Evolutionary conservation across 1,284 basidiomycete genomes (phyloP).

Genomic region (Ceratobasidium sp.): DNA sequence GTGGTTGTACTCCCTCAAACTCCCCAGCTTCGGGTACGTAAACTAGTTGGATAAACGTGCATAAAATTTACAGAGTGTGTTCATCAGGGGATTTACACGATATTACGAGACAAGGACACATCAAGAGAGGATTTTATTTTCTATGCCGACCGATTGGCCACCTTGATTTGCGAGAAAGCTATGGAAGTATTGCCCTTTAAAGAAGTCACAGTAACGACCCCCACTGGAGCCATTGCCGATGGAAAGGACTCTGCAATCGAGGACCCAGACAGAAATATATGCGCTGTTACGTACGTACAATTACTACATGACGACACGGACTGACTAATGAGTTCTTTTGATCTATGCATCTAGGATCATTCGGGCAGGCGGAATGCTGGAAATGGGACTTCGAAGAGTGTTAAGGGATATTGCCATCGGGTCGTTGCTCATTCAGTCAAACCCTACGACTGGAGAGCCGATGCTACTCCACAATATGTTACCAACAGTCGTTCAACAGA

Average conservation of each 20-base stretch:
- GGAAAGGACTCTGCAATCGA: slow-evolving; percentile 68
- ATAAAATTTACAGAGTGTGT: neutral
- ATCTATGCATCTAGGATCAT: neutral
- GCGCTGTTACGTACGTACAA: slow-evolving; percentile 60
- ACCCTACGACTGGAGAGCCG: slow-evolving; percentile 85
- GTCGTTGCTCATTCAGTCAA: slow-evolving; percentile 85
- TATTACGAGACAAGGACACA: slow-evolving; percentile 76
- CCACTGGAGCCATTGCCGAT: slow-evolving; percentile 60
- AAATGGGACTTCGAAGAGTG: slow-evolving; percentile 88
- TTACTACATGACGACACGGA: neutral
- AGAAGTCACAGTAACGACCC: slow-evolving; percentile 71
- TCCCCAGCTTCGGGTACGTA: slow-evolving; percentile 74
- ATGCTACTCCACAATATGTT: slow-evolving; percentile 83
- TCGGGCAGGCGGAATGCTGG: slow-evolving; percentile 78
- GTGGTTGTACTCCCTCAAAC: slow-evolving; percentile 80
- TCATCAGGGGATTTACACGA: slow-evolving; percentile 91
- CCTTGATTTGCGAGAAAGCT: slow-evolving; percentile 84
- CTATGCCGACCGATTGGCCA: slow-evolving; percentile 85
- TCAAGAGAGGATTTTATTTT: slow-evolving; percentile 87
- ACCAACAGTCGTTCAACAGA: slow-evolving; percentile 72
- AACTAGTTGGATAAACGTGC: too few relatives aligned
- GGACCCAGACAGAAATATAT: slow-evolving; percentile 22
- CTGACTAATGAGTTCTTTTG: neutral
- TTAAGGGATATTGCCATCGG: slow-evolving; percentile 89
- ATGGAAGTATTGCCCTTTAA: slow-evolving; percentile 80